A percentile compares a stretch with the other conserved stretches of the same genome.
Conservation (phyloP, 1,284 basidiomycete genomes). For the Cystobasidiaceae sp. region DNA sequence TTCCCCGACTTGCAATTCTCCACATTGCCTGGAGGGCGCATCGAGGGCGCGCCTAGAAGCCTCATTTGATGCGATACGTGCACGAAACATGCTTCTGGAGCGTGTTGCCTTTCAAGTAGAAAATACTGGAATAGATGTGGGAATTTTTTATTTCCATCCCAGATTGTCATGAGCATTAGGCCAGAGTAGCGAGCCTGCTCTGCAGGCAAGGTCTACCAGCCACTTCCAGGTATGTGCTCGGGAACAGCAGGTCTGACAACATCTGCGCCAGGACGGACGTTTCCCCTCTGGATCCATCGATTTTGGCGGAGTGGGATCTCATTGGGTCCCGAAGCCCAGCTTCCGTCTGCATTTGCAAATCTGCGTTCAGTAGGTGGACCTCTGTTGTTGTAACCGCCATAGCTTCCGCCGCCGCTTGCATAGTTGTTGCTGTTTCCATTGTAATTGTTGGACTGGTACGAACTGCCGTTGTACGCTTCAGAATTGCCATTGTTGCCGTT, state of each 20-base stretch:
- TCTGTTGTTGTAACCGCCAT: not conserved
- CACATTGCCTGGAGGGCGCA: too few relatives aligned
- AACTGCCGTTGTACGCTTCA: not conserved
- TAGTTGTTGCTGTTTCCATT: not conserved
- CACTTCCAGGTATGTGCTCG: slow-evolving; percentile 7
- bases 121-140: too few relatives aligned
- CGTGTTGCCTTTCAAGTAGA: too few relatives aligned
- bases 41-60: too few relatives aligned
- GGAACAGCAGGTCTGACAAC: not conserved
- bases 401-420: not conserved
- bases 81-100: too few relatives aligned
- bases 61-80: too few relatives aligned
- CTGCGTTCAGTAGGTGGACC: not conserved
- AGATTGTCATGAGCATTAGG: too few relatives aligned
- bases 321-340: slow-evolving; percentile 2
- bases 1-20: too few relatives aligned
- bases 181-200: too few relatives aligned
- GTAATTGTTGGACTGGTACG: too few relatives aligned
- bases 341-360: not conserved
- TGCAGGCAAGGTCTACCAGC: not conserved
- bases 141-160: too few relatives aligned
- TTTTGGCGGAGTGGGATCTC: slow-evolving; percentile 8
- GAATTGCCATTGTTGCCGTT: not conserved
- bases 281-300: not conserved
- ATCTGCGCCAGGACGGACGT: not conserved